Evolutionary conservation across 2,329 filamentous ascomycete species (phyloP), one percentile per base, ranked within the genome.

Genomic region (Clonostachys chloroleuca): DNA sequence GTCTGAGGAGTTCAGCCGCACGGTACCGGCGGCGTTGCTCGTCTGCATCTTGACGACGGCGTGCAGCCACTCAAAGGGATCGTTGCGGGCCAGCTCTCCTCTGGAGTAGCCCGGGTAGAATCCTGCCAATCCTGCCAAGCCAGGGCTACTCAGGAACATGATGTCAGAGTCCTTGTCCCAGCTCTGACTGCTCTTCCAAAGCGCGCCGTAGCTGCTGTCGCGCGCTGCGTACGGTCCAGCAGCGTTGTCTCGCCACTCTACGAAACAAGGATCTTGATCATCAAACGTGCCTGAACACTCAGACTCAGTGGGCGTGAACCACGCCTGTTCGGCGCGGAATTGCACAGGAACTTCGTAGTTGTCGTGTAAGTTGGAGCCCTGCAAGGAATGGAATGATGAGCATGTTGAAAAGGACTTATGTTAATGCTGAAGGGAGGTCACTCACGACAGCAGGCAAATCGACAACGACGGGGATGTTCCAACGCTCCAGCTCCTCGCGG

Each of bases 281-380:
- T 49, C 45, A 43, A 47, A 49, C 12, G 18, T 43, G 14, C n/a
- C 24, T 9, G 41, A 17, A 16, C 41, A 42, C n/a, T 16, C 8
- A 42, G 20, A 24, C 1, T 42, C 41, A 24, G 20, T 20, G 14
- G n/a, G 62, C 60, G 79, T 80, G 16, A 9, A 30, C 24, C 24
- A 30, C 9, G 63, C 52, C 12, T 53, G 50, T 48, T 43, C 52
- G 8, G 47, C 50, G 35, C 51, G 51, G 33, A 42, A 37, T 66
- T 84, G 52, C 10, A 76, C 52, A 41, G 44, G 44, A 20, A 55
- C 50, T 48, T 67, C 77, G 58, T 78, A 77, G 48, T 77, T 76
- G 56, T 85, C 80, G 59, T 81, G 72, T 10, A 85, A 65, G 60
- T 84, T 84, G 9, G 65, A 71, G 13, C 81, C 82, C 4, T 30